A percentile compares a stretch with the other conserved stretches of the same genome.
These are phyloP conservation scores for Dactylis glomerata DNA, from an alignment of 176 grass and related monocot species.

Conservation along the genomic window DNA sequence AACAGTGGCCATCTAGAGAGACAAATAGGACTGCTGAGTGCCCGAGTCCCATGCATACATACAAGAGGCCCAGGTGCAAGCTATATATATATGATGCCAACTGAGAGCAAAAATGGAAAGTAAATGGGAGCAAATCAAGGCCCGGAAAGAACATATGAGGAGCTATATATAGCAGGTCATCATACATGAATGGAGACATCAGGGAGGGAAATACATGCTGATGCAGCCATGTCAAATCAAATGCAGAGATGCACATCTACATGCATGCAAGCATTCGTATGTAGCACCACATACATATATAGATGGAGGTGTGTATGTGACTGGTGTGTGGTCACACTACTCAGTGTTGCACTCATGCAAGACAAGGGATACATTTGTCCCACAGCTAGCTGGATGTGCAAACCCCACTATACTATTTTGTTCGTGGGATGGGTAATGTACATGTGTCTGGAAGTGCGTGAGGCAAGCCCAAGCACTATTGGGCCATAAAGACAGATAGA, in stretches of 20 bases:
- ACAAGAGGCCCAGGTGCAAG: slow-evolving; percentile 2
- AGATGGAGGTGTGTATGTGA: not conserved
- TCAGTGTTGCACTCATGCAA: slow-evolving; percentile 73
- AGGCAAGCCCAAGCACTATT: slow-evolving; percentile 56
- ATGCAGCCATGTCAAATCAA: slow-evolving; percentile 10
- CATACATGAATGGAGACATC: slow-evolving; percentile 8
- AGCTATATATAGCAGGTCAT: not conserved
- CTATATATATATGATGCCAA: slow-evolving; percentile 28
- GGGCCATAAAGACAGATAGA: slow-evolving; percentile 60
- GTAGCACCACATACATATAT: not conserved
- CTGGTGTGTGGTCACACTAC: slow-evolving; percentile 46
- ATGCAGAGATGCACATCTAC: not conserved
- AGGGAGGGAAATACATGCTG: slow-evolving; percentile 23
- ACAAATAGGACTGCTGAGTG: not conserved
- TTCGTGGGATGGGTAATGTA: slow-evolving; percentile 16
- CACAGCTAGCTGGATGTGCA: slow-evolving; percentile 38
- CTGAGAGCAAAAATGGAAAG: slow-evolving; percentile 17
- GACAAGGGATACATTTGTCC: slow-evolving; percentile 87
- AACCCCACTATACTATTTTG: slow-evolving; percentile 42
- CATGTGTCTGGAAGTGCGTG: slow-evolving; percentile 30
- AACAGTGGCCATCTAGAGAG: not conserved
- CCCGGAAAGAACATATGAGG: slow-evolving; percentile 7
- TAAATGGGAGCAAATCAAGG: not conserved
- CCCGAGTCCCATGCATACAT: not conserved
- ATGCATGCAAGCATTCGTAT: not conserved